Evolutionary conservation across 2,329 filamentous ascomycete species (phyloP).

Genomic region (Aspergillus vadensis): DNA sequence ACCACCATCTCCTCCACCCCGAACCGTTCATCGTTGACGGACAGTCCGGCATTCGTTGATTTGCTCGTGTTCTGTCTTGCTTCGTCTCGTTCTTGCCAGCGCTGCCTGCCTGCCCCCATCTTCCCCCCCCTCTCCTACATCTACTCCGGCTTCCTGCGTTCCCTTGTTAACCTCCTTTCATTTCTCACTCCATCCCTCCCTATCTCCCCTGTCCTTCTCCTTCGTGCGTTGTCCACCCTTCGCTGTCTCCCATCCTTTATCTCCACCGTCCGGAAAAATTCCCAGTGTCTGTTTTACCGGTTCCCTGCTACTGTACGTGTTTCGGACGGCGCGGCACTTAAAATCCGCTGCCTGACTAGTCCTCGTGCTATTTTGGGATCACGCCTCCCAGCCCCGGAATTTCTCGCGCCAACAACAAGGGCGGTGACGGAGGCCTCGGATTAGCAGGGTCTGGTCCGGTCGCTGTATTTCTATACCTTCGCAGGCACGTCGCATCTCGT

Average conservation of each 20-base stretch:
- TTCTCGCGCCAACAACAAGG: conserved; percentile 29
- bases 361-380: conserved; percentile 34
- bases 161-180: conserved; percentile 4
- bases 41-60: neutral
- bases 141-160: conserved; percentile 6
- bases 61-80: conserved; percentile 3
- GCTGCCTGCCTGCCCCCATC: conserved; percentile 4
- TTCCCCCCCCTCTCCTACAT: conserved; percentile 11
- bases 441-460: conserved; percentile 9
- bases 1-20: neutral
- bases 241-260: conserved; percentile 1
- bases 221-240: neutral
- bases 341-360: conserved; percentile 22
- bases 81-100: conserved; percentile 1
- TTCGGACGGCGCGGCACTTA: conserved; percentile 23
- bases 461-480: conserved; percentile 13
- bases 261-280: neutral
- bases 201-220: conserved; percentile 1
- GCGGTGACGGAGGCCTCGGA: conserved; percentile 34
- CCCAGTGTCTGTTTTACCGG: neutral
- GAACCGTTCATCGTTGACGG: neutral
- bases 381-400: conserved; percentile 33
- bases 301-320: conserved; percentile 8
- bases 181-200: conserved; percentile 10
- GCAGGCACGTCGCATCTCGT: conserved; percentile 7